Base-by-base conservation (phyloP, 352 stramenopile genomes). In the Peronospora destructor region DNA sequence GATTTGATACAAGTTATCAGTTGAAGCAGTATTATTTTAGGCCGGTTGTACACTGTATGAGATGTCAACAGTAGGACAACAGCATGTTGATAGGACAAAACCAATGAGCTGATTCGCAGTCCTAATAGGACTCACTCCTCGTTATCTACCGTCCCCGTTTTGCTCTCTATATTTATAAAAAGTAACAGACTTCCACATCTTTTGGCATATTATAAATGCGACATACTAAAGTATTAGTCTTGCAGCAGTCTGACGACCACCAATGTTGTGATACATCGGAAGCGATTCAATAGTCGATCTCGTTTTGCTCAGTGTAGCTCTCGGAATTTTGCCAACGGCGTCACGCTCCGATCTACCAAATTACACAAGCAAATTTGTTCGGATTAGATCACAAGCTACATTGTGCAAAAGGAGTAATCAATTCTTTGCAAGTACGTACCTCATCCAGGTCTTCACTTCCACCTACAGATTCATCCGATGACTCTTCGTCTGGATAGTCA, bases 401-500 rank as follows among this genome's bases (percentile, higher is more conserved):
- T 10, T 17, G 10, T 12, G 6, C 28, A 21, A 41, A 45, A 40
- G 49, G 3, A 21, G 41, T 17, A 36, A 36, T 36, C 11, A 10
- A 10, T 16, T 11, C 4, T n/a, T 33, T 32, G 17, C 19, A 37
- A 43, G 3, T 4, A 46, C 61, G 9, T 52, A 71, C 65, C 58
- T 71, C 61, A 21, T 74, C 61, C 41, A 64, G 51, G 25, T 66
- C 66, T 21, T 70, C 62, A 40, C 62, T 75, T 16, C 63, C 56
- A 5, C 16, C 59, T 34, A 58, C 19, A 44, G 55, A 65, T 41
- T 72, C 63, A 33, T 71, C 66, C 16, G 66, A 75, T 52, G 72
- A 84, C 56, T 88, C 80, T 67, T 92, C 82, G 40, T 92, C 82
- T 6, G 82, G 82, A 49, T 92, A 92, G 51, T 92, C 82, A 46